Evolutionary conservation across 2,329 filamentous ascomycete genomes (phyloP), one percentile per base, ranked within the genome.

Genomic region (Neonectria neomacrospora): DNA sequence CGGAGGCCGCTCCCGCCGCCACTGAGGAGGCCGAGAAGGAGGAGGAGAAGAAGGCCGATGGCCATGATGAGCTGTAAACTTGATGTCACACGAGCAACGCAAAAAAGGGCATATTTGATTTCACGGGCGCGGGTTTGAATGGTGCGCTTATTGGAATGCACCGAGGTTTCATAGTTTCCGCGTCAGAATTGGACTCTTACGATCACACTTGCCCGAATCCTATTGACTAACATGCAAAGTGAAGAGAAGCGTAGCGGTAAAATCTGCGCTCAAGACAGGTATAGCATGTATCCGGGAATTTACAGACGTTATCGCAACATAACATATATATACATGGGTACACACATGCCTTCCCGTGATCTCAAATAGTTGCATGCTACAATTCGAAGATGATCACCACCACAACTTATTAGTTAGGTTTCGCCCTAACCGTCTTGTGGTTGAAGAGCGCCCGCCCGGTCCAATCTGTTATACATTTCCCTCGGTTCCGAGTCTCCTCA

Each of bases 31-130:
- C 85, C 76, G 81, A 86, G 75, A 79, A 82, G 60, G 77, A 85
- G 76, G 76, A 81, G 45, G 77, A 83, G 74, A 79, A 78, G 70
- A 80, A 85, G 77, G 79, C 84, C 74, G 81, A 81, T 47, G 76
- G 70, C 37, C 91, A 93, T 75, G 92, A 95, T 76, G 92, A 95
- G 84, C 84, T 95, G 85, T 95, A 92, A 84, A 85, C 55, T 60
- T 70, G 64, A 70, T 68, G 67, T 71, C 67, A 69, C 68, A 69
- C 70, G 71, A 66, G 67, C 70, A 64, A 64, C 65, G 63, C 63
- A 66, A 71, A 76, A 73, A 70, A 70, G 69, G 72, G 69, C 67
- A 71, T 67, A 71, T 74, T 68, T 76, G 75, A 73, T 72, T 74
- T 76, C 68, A 74, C 53, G 68, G 75, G 76, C 76, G 73, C 71